Base-by-base conservation (phyloP, 2,329 filamentous ascomycete species). In the Paramyrothecium sp. region DNA sequence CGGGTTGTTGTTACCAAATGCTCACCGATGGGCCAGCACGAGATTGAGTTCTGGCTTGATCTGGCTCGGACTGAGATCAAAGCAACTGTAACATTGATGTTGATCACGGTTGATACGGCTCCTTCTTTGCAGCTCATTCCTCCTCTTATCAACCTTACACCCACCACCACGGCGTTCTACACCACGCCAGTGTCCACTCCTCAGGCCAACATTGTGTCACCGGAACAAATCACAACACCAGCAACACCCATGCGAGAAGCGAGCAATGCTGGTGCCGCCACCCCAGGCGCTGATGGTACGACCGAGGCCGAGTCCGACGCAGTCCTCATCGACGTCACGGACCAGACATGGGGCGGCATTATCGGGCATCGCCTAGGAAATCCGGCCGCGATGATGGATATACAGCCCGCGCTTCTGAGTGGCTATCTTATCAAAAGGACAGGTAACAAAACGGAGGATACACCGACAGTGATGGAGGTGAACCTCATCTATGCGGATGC, bases 281-380 rank as follows among this genome's bases (percentile, higher is more conserved):
- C 77, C 23, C 80, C 80, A 0, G 74, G 76, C 13, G 71, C 75
- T 3, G 74, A 78, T 38, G 71, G 72, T 51, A 68, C 74, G 2
- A 69, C 71, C 17, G 81, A 86, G 21, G 59, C 69, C 8, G 72
- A 75, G 4, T 60, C 67, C 5, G 89, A 93, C 57, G 84, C 88
- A 1, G 83, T 88, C 20, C 81, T 96, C 12, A 75, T 90, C 19
- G 90, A 95, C 66, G 73, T 84, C 2, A 87, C 86, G 1, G 91
- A 95, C 65, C 89, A 91, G 61, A 89, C 85, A 1, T 94, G 89
- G 88, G 90, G 88, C 20, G 83, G 90, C 5, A 78, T 95, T 17
- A 80, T 90, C 47, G 81, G 84, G 1, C 88, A 91, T 67, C 80
- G 86, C 16, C 77, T 89, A 17, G 86, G 82, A 69, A 88, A 84